Conservation (phyloP, 1,139 yeast species). For the Debaryomyces robertsiae region DNA sequence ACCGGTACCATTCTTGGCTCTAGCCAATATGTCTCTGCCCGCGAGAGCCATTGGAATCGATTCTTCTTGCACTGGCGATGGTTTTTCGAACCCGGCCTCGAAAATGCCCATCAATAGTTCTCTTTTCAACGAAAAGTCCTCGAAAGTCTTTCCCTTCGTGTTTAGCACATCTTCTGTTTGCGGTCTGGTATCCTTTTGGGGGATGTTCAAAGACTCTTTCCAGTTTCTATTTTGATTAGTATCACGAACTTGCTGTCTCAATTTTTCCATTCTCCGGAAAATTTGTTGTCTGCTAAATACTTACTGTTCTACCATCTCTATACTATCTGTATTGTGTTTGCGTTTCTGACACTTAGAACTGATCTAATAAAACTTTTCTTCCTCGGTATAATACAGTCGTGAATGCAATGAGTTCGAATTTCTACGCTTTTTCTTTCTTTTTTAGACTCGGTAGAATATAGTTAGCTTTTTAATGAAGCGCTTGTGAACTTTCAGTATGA, state of each 20-base stretch:
- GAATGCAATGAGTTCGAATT: conserved; percentile 4
- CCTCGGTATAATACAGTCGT: conserved; percentile 7
- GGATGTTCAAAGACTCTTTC: conserved; percentile 76
- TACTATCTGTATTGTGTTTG: not conserved
- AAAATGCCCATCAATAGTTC: conserved; percentile 97
- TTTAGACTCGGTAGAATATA: not conserved
- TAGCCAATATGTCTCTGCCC: conserved; percentile 94
- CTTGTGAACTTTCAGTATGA: conserved; percentile 2
- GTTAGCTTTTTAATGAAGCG: not conserved
- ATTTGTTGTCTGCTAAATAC: conserved; percentile 5
- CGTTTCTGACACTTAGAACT: no score
- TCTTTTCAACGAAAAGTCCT: conserved; percentile 88
- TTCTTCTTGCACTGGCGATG: conserved; percentile 98
- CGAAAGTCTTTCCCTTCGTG: conserved; percentile 89
- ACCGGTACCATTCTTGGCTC: conserved; percentile 99
- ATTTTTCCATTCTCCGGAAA: not conserved
- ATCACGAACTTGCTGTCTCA: not conserved
- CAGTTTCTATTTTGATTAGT: conserved; percentile 41
- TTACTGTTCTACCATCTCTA: conserved; percentile 13
- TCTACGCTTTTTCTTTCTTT: not conserved
- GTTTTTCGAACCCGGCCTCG: conserved; percentile 98
- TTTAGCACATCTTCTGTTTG: conserved; percentile 96
- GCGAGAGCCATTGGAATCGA: conserved; percentile 94
- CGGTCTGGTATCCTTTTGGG: conserved; percentile 84
- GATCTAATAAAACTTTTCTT: conserved; percentile 2